Base-by-base conservation (phyloP, 1,139 yeast genomes). In the Zhuliangozyma blackwelliae region DNA sequence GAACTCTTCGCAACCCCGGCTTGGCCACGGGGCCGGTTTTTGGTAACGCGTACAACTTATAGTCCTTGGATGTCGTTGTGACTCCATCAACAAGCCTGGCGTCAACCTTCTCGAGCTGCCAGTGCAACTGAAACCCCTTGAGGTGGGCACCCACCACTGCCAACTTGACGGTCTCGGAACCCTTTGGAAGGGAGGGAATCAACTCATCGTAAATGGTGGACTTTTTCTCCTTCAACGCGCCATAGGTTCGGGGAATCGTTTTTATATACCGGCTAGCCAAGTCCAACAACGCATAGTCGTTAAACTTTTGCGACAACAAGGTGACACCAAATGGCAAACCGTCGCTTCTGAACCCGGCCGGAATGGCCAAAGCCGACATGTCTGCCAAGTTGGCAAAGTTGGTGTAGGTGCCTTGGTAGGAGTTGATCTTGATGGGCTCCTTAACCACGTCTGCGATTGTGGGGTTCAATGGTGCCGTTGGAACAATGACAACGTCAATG, bases 141-240 rank as follows among this genome's bases (percentile, higher is more conserved):
- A 92, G 71, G 56, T 92, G 98, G 35, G 97, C 97, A 40, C 98
- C 98, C 33, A 92, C 97, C 27, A 90, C 98, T 1, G 97, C 97
- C 44, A 90, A 67, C 44, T 81, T 75, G 29, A 70, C 54, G 32
- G 59, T 59, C 38, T 54, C 42, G 3, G 49, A 46, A 10, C 52
- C 48, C 10, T 43, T 38, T 3, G 71, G 68, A 38, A 85, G 65
- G 5, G 72, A 61, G 3, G 65, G 45, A 25, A 54, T 44, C 32
- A 63, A 50, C 41, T 59, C 64, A 41, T 68, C 71, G 12, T 55
- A 60, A 23, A 61, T 43, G 5, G 61, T 51, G 12, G 65, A 52
- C 25, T 31, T n/a, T 16, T 31, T 31, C 31, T 68, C 57, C 13
- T 75, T 70, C 49, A 75, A 71, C 27, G 73, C 59, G 5, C 70